Evolutionary conservation across 768 basidiomycete genomes (phyloP).

Genomic region (Mycena latifolia): DNA sequence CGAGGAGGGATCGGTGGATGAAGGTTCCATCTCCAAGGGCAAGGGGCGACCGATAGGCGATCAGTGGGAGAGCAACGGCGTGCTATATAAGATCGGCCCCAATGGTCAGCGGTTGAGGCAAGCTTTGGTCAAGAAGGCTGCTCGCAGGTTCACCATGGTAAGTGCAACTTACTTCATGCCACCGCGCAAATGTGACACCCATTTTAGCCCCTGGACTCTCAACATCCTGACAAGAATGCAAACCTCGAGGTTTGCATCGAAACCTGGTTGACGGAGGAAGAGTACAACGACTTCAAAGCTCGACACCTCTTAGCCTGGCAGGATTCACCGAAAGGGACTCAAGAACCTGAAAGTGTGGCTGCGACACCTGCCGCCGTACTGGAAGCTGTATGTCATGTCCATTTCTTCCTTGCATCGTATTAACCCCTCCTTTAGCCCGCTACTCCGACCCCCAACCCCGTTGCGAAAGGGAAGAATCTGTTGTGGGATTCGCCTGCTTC

Average conservation of each 20-base stretch:
- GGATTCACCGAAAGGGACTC: conserved; percentile 60
- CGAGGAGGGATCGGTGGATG: conserved; percentile 55
- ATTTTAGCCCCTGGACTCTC: conserved; percentile 78
- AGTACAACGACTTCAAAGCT: conserved; percentile 74
- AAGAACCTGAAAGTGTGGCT: conserved; percentile 56
- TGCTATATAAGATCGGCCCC: conserved; percentile 77
- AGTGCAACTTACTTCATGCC: conserved; percentile 37
- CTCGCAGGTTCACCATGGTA: conserved; percentile 82
- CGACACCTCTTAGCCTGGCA: conserved; percentile 77
- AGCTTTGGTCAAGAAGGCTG: conserved; percentile 77
- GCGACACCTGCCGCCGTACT: conserved; percentile 51
- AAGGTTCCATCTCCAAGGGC: conserved; percentile 63
- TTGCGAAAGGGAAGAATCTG: conserved; percentile 68
- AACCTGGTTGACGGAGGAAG: conserved; percentile 82
- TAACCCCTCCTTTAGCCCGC: conserved; percentile 18
- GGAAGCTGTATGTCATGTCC: conserved; percentile 20
- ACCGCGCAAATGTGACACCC: conserved; percentile 20
- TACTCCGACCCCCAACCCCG: conserved; percentile 27
- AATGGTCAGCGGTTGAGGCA: conserved; percentile 79
- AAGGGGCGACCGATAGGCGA: conserved; percentile 76
- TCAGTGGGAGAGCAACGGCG: conserved; percentile 80
- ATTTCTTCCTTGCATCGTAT: conserved; percentile 7
- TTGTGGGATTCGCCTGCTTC: conserved; percentile 73
- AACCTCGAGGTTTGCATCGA: conserved; percentile 83
- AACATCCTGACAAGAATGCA: conserved; percentile 78